These are phyloP conservation scores for Ephemerocybe angulata DNA, from an alignment of 768 basidiomycete genomes.

Conservation along the genomic window DNA sequence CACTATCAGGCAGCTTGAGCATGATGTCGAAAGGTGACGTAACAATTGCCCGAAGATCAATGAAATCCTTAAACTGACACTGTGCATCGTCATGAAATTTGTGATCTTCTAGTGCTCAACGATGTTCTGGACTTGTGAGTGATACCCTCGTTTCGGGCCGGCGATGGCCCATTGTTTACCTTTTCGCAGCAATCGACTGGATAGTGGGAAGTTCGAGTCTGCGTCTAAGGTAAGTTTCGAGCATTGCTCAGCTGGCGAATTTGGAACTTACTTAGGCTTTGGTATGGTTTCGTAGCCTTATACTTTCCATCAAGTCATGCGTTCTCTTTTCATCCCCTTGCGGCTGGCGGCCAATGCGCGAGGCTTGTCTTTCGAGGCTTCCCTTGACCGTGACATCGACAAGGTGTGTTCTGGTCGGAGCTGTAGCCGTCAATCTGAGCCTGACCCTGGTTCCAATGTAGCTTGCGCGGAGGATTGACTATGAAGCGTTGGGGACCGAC, in stretches of 20 bases:
- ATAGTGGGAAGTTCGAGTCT: slow-evolving; percentile 80
- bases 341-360: slow-evolving; percentile 66
- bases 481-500: slow-evolving; percentile 55
- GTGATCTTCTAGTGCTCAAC: slow-evolving; percentile 51
- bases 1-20: slow-evolving; percentile 72
- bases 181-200: slow-evolving; percentile 78
- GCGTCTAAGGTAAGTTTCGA: slow-evolving; percentile 44
- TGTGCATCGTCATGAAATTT: slow-evolving; percentile 7
- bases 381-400: slow-evolving; percentile 68
- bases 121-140: slow-evolving; percentile 79
- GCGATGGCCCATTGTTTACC: neutral
- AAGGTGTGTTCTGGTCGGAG: slow-evolving; percentile 43
- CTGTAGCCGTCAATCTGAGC: too few relatives aligned
- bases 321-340: slow-evolving; percentile 67
- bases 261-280: slow-evolving; percentile 7
- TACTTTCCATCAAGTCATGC: slow-evolving; percentile 74
- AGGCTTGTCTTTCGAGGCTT: slow-evolving; percentile 60
- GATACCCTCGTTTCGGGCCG: too few relatives aligned
- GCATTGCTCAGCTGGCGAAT: neutral
- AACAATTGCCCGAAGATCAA: neutral
- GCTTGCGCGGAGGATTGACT: slow-evolving; percentile 58
- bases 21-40: slow-evolving; percentile 82
- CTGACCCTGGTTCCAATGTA: too few relatives aligned
- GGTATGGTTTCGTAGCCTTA: slow-evolving; percentile 46
- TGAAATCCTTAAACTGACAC: neutral